Conservation (phyloP, 202 grass and related monocot species). For the Elaeis oleifera region DNA sequence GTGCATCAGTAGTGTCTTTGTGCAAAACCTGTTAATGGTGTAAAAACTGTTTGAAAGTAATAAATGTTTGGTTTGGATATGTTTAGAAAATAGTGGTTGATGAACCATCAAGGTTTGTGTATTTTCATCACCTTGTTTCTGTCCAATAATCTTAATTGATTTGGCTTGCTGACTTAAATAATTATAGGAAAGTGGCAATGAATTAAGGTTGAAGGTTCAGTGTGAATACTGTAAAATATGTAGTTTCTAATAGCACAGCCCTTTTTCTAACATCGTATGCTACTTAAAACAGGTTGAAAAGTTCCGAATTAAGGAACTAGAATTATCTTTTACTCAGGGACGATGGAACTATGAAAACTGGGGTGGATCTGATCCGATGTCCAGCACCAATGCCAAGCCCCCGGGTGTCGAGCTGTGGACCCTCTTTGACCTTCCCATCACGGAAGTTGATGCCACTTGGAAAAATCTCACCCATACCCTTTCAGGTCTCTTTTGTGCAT, state of each 20-base stretch:
- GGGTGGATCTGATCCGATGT: conserved; percentile 88
- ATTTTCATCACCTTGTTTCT: too few relatives aligned
- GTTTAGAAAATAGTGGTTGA: too few relatives aligned
- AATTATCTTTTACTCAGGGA: conserved; percentile 93
- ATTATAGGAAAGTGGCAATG: too few relatives aligned
- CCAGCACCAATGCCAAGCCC: conserved; percentile 75
- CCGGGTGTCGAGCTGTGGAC: conserved; percentile 96
- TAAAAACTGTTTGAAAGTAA: too few relatives aligned
- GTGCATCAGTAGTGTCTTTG: too few relatives aligned
- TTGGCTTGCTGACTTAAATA: too few relatives aligned
- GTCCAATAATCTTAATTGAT: too few relatives aligned
- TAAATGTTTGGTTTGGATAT: too few relatives aligned
- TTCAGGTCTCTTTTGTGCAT: conserved; percentile 91
- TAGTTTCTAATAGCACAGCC: not conserved
- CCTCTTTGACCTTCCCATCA: conserved; percentile 50
- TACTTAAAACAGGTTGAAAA: conserved; percentile 60
- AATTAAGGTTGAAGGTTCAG: too few relatives aligned
- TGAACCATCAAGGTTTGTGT: too few relatives aligned
- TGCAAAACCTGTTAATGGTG: too few relatives aligned
- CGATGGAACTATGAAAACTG: conserved; percentile 89
- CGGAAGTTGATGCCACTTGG: conserved; percentile 74
- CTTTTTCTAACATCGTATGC: conserved; percentile 20
- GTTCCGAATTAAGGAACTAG: conserved; percentile 72
- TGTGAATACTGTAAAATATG: too few relatives aligned
- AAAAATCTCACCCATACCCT: conserved; percentile 84